Evolutionary conservation across 495 filamentous ascomycete genomes (phyloP).

Genomic region (Pyrenula massariospora): DNA sequence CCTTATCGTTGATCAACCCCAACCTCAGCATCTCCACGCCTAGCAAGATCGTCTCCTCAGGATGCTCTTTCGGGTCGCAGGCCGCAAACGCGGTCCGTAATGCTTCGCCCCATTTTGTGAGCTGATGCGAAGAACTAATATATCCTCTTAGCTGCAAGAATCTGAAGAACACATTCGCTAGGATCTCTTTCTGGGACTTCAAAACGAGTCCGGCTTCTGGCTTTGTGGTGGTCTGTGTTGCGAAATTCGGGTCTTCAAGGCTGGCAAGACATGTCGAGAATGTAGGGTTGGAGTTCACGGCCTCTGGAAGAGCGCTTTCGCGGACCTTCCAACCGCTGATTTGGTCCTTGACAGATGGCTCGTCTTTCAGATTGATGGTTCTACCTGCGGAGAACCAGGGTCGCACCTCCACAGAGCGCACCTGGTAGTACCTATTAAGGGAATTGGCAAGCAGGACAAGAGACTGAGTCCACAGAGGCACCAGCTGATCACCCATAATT

Average conservation of each 20-base stretch:
- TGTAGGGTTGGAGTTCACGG: slow-evolving; percentile 18
- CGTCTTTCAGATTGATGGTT: slow-evolving; percentile 53
- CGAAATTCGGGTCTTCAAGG: slow-evolving; percentile 53
- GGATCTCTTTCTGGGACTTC: slow-evolving; percentile 56
- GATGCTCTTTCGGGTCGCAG: slow-evolving; percentile 38
- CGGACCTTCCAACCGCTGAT: slow-evolving; percentile 67
- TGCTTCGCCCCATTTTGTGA: slow-evolving; percentile 77
- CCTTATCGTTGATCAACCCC: slow-evolving; percentile 57
- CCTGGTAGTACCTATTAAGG: slow-evolving; percentile 69
- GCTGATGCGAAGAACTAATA: slow-evolving; percentile 63
- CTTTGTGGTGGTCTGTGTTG: slow-evolving; percentile 47
- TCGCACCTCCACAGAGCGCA: slow-evolving; percentile 59
- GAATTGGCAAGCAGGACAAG: slow-evolving; percentile 64
- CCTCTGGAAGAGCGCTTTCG: slow-evolving; percentile 32
- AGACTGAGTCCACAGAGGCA: slow-evolving; percentile 59
- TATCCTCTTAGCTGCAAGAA: slow-evolving; percentile 86
- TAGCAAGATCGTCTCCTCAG: slow-evolving; percentile 56
- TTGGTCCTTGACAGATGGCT: slow-evolving; percentile 45
- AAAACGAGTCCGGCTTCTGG: slow-evolving; percentile 26
- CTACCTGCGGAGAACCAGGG: slow-evolving; percentile 73
- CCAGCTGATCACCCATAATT: slow-evolving; percentile 60
- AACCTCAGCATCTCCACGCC: slow-evolving; percentile 72
- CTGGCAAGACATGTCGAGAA: slow-evolving; percentile 38
- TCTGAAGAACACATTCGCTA: slow-evolving; percentile 69
- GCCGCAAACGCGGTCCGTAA: slow-evolving; percentile 54